phyloP scores from a whole-genome alignment of 176 grass and related monocot species.

The Avena sativa region DNA sequence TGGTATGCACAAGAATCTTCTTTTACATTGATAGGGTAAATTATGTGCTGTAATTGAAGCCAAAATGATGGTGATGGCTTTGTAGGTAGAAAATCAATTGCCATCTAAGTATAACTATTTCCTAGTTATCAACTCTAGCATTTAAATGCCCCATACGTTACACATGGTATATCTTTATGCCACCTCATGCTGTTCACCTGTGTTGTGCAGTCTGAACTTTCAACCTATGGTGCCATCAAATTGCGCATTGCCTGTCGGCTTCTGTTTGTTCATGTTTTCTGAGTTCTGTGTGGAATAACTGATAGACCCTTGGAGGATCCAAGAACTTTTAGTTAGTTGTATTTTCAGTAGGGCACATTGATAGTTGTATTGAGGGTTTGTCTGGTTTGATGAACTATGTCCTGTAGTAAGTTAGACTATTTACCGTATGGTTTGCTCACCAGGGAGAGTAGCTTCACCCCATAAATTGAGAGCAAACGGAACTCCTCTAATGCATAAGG shows the following conservation, averaged over 20 bases:
- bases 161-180: neutral
- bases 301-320: neutral
- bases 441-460: neutral
- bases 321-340: neutral
- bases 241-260: neutral
- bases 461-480: neutral
- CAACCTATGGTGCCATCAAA: neutral
- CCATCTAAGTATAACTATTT: neutral
- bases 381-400: neutral
- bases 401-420: neutral
- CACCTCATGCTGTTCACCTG: neutral
- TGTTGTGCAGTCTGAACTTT: neutral
- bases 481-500: neutral
- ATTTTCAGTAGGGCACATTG: neutral
- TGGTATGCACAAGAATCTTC: neutral
- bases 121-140: neutral
- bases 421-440: neutral
- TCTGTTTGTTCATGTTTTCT: neutral
- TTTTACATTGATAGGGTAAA: neutral
- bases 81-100: neutral
- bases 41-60: neutral
- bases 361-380: neutral
- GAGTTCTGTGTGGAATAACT: neutral
- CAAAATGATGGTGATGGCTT: neutral
- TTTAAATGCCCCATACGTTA: neutral